Conservation (phyloP, 1,139 yeast genomes). For the Yamadazyma atmosphaerica region DNA sequence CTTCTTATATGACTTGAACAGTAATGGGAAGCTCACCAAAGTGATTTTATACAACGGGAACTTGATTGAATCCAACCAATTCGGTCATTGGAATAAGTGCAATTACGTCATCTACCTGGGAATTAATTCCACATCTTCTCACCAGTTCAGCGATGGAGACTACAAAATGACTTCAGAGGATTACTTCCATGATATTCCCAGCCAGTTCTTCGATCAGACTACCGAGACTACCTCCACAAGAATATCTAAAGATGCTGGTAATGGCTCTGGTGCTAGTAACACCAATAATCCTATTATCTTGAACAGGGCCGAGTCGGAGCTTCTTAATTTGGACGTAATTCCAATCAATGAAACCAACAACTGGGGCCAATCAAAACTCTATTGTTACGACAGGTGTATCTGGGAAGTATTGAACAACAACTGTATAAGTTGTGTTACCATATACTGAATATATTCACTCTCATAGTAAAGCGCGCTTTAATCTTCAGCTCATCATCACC, state of each 20-base stretch:
- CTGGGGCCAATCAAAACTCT: conserved; percentile 57
- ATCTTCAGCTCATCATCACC: too few species aligned
- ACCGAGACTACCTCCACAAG: conserved; percentile 9
- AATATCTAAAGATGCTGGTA: too few species aligned
- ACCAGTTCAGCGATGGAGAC: conserved; percentile 14
- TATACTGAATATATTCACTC: conserved; percentile 8
- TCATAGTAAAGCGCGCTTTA: too few species aligned
- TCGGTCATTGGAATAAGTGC: conserved; percentile 51
- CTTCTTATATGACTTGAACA: conserved; percentile 46
- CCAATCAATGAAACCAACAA: conserved; percentile 20
- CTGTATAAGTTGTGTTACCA: conserved; percentile 16
- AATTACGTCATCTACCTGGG: conserved; percentile 33
- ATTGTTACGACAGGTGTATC: conserved; percentile 47
- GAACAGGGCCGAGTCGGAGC: conserved; percentile 52
- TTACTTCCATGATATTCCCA: conserved; percentile 37
- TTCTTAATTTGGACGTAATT: conserved; percentile 37
- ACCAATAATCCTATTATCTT: conserved; percentile 39
- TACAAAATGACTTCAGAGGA: conserved; percentile 24
- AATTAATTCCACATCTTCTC: conserved; percentile 3
- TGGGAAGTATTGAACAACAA: conserved; percentile 49
- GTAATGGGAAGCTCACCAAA: conserved; percentile 26
- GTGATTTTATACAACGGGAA: conserved; percentile 51
- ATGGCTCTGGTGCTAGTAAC: neutral
- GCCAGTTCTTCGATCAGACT: conserved; percentile 14
- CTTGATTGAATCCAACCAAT: conserved; percentile 46